These are phyloP conservation scores for Austroboletus eburneus DNA, from an alignment of 768 basidiomycete genomes.

Conservation along the genomic window DNA sequence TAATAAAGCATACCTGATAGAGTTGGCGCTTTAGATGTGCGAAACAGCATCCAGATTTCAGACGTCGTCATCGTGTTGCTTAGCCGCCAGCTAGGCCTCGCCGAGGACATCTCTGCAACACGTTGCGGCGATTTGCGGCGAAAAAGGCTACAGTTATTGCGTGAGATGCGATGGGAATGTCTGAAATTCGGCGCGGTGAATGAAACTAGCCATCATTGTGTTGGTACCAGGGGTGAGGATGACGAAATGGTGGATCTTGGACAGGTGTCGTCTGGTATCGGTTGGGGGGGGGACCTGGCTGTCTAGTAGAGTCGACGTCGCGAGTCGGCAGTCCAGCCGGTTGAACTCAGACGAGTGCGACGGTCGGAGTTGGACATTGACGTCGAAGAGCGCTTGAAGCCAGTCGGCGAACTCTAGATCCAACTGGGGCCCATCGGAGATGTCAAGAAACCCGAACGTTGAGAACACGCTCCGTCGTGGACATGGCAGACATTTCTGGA, in stretches of 20 bases:
- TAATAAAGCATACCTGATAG: not conserved
- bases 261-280: not conserved
- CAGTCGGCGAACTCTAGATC: not conserved
- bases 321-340: not conserved
- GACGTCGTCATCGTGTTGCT: not conserved
- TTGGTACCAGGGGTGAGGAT: not conserved
- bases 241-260: not conserved
- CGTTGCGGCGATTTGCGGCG: conserved; percentile 6
- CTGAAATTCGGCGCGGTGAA: not conserved
- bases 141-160: not conserved
- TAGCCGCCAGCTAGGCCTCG: not conserved
- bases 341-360: conserved; percentile 7
- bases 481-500: not conserved
- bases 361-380: conserved; percentile 9
- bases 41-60: too few relatives aligned
- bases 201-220: not conserved
- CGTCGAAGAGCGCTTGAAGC: not conserved
- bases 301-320: conserved; percentile 4
- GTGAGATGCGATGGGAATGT: not conserved
- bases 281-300: too few relatives aligned
- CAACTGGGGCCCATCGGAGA: conserved; percentile 13
- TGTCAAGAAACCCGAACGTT: conserved; percentile 12
- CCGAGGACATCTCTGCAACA: not conserved
- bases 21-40: too few relatives aligned
- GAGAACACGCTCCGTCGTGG: conserved; percentile 5